Evolutionary conservation across 78 protist genomes (phyloP), one percentile per base, ranked within the genome.

Genomic region (Capsaspora owczarzaki): DNA sequence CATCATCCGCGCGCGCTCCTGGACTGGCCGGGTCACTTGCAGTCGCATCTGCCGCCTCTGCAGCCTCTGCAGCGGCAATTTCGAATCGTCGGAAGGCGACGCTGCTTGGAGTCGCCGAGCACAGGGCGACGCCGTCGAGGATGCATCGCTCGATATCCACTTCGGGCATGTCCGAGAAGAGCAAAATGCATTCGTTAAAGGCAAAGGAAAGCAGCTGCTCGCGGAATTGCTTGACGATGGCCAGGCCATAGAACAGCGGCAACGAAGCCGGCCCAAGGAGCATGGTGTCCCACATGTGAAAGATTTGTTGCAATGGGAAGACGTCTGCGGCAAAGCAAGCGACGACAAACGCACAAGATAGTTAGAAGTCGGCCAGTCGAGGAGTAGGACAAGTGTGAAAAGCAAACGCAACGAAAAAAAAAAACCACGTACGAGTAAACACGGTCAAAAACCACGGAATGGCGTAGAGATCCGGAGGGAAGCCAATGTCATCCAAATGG

Each of bases 361-460:
- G n/a, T n/a, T n/a, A n/a, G n/a, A n/a, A n/a, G n/a, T n/a, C n/a
- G n/a, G n/a, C n/a, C n/a, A n/a, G n/a, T n/a, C n/a, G n/a, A n/a
- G n/a, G n/a, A n/a, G n/a, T n/a, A n/a, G n/a, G n/a, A n/a, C n/a
- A n/a, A n/a, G n/a, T n/a, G 87, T 47, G n/a, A 14, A 3, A 14
- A 14, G 27, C 20, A 14, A 19, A 38, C 4, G 76, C 31, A 5
- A 27, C n/a, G 4, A 3, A 12, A 43, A 14, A 19, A 14, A 71
- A 79, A 27, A 80, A 33, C 0, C 61, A 20, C 42, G 23, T 43
- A 71, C 78, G 90, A 8, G 90, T 78, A 79, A 86, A 92, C 25
- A 86, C 49, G 29, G 95, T 92, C 16, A 89, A 82, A 51, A 87
- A 87, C 92, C 96, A 87, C 20, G 93, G 85, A 46, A 92, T 82